Base-by-base conservation (phyloP, 148 eudicot species). In the Arctostaphylos glauca region DNA sequence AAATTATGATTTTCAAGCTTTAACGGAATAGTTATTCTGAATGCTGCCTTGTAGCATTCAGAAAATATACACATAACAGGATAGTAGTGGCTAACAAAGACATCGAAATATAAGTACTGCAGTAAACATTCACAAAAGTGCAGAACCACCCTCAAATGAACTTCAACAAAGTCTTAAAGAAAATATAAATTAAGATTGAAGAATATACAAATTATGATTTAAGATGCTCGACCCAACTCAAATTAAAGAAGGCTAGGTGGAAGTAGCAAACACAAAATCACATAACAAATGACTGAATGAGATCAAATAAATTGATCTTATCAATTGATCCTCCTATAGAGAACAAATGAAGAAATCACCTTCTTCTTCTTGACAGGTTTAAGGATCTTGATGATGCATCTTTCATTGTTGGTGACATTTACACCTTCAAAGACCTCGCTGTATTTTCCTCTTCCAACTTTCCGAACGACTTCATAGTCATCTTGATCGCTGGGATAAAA, bases 401-500 rank as follows among this genome's bases (percentile, higher is more conserved):
- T 85, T 58, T 88, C 90, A 44, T 81, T 85, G 79, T 83, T 88
- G 60, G 76, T 83, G 38, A 78, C 83, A 58, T 85, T 80, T 59
- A 88, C 46, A 60, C 90, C 90, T 83, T 88, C 90, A 83, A 88
- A 88, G 78, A 88, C 90, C 86, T 87, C 89, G 53, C 89, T 87
- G 60, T 87, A 87, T 83, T 83, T 87, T 72, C 89, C 87, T 74
- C 89, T 87, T 72, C 89, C 88, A 76, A 87, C 89, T 80, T 87
- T 87, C 48, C 89, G 85, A 52, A 87, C 89, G 58, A 87, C 89
- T 79, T 87, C 89, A 75, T 87, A 87, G 53, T 87, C 89, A 82
- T 87, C 89, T 60, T 87, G 89, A 12, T 87, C 89, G 18, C 89
- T 87, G 82, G 72, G 66, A 73, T 56, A 71, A 10, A 41, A 4